phyloP scores from a whole-genome alignment of 441 rosid species.

The Adansonia grandidieri region DNA sequence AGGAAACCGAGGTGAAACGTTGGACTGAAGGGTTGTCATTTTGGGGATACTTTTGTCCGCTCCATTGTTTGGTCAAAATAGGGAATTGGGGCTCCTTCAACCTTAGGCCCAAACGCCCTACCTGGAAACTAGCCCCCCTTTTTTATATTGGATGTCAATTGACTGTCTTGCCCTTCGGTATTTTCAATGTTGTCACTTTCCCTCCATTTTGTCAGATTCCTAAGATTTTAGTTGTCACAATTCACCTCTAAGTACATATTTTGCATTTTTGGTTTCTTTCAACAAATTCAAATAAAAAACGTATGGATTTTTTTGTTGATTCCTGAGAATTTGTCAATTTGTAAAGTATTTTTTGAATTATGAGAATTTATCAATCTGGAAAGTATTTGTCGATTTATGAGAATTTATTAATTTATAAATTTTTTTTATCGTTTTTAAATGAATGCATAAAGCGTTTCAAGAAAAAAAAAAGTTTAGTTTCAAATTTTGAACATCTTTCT shows the following conservation, averaged over 20 bases:
- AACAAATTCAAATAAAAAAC: not conserved
- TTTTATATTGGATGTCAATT: not conserved
- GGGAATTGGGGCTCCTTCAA: not conserved
- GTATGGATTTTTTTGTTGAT: not conserved
- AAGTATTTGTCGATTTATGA: not conserved
- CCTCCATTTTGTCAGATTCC: not conserved
- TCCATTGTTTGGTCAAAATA: slow-evolving; percentile 33
- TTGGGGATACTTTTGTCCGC: slow-evolving; percentile 37
- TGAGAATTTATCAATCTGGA: not conserved
- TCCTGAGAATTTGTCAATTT: not conserved
- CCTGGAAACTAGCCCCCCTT: not conserved
- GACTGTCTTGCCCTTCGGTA: not conserved
- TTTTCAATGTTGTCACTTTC: not conserved
- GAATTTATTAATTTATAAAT: not conserved
- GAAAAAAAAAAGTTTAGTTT: not conserved
- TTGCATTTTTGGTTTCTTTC: not conserved
- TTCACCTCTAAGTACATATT: not conserved
- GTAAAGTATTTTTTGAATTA: not conserved
- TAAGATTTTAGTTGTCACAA: not conserved
- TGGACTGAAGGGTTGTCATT: slow-evolving; percentile 14
- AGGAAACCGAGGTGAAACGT: slow-evolving; percentile 28
- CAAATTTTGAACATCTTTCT: not conserved
- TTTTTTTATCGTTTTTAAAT: not conserved
- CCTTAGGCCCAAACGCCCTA: slow-evolving; percentile 15
- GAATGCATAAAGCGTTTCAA: not conserved